Percentiles rank a stretch among this genome's conserved stretches.
Evolutionary conservation across 805 yeast genomes (phyloP).

Genomic region (Grigorovia humatica): DNA sequence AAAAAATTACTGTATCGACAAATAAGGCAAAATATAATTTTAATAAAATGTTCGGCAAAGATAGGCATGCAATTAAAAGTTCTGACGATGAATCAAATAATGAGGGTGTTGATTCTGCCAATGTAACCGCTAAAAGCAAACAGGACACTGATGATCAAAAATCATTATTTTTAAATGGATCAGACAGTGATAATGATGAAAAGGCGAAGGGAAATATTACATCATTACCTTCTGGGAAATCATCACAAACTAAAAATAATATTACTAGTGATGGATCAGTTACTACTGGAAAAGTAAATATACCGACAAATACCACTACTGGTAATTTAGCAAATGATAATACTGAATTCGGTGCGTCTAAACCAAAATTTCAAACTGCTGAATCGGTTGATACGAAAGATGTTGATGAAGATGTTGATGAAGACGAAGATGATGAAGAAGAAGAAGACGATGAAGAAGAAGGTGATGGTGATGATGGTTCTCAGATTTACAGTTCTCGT

Average conservation of each 20-base stretch:
- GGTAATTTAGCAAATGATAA: too few relatives aligned
- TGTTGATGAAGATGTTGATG: neutral
- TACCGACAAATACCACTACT: too few relatives aligned
- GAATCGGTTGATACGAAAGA: neutral
- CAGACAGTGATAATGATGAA: neutral
- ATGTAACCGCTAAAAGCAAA: neutral
- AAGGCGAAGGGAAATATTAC: too few relatives aligned
- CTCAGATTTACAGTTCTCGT: constrained; percentile 1
- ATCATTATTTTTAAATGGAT: neutral
- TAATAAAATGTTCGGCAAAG: neutral
- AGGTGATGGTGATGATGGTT: constrained; percentile 1
- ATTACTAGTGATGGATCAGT: too few relatives aligned
- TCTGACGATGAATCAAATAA: neutral
- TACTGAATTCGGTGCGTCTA: too few relatives aligned
- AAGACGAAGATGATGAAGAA: neutral
- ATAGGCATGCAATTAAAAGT: neutral
- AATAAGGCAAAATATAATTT: neutral
- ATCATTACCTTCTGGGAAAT: too few relatives aligned
- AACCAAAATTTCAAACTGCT: too few relatives aligned
- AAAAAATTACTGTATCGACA: constrained; percentile 13
- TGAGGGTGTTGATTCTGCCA: neutral
- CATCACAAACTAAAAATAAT: too few relatives aligned
- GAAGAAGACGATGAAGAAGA: constrained; percentile 4
- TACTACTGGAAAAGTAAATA: too few relatives aligned
- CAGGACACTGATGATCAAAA: neutral